Conservation (phyloP, 768 basidiomycete genomes). For the Boletus patriciae region DNA sequence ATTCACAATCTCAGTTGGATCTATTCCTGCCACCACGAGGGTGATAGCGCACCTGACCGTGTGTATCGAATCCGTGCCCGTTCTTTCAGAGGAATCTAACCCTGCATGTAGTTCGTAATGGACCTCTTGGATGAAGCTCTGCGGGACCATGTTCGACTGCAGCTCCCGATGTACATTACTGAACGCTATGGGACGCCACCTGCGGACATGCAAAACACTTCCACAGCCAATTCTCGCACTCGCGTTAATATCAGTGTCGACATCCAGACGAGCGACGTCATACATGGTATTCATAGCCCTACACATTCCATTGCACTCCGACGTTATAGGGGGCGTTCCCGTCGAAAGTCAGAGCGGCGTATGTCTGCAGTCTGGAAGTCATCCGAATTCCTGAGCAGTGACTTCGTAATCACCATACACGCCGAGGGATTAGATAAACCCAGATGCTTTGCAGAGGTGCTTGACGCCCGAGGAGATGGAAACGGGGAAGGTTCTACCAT, state of each 20-base stretch:
- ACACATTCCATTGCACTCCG: conserved; percentile 41
- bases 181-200: conserved; percentile 53
- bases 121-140: conserved; percentile 52
- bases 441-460: conserved; percentile 54
- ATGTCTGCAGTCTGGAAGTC: conserved; percentile 43
- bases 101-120: conserved; percentile 46
- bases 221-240: conserved; percentile 32
- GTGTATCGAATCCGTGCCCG: conserved; percentile 10
- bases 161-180: conserved; percentile 51
- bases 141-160: conserved; percentile 50
- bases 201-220: conserved; percentile 34
- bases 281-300: conserved; percentile 43
- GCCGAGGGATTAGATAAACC: conserved; percentile 53
- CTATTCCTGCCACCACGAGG: conserved; percentile 43
- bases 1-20: conserved; percentile 59
- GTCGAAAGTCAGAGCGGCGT: conserved; percentile 40
- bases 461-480: conserved; percentile 13
- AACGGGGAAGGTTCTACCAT: conserved; percentile 30
- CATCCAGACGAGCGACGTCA: conserved; percentile 49
- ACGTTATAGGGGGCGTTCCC: conserved; percentile 37
- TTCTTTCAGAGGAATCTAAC: background rate
- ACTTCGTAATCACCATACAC: conserved; percentile 52
- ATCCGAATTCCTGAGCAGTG: conserved; percentile 41
- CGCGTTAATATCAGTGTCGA: conserved; percentile 43
- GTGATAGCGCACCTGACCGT: conserved; percentile 47